These are phyloP conservation scores for Mitragyna speciosa DNA, from an alignment of 257 asterid genomes.

Conservation along the genomic window DNA sequence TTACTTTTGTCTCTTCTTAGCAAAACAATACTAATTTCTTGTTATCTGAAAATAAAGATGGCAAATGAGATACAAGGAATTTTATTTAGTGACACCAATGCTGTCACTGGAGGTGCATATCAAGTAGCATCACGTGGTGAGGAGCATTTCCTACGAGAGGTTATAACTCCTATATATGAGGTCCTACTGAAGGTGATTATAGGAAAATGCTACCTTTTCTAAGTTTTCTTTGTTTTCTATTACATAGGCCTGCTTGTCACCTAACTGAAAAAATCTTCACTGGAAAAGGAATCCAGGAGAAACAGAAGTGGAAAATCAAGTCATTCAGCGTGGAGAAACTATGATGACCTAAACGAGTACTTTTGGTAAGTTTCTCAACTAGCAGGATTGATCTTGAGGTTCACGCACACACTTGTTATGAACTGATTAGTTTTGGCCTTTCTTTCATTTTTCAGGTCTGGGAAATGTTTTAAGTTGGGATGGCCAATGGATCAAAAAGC, in stretches of 20 bases:
- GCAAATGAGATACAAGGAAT: conserved; percentile 71
- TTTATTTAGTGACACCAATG: conserved; percentile 57
- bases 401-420: not conserved
- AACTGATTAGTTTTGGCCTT: conserved; percentile 2
- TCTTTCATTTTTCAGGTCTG: conserved; percentile 54
- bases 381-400: conserved; percentile 17
- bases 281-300: conserved; percentile 88
- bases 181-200: conserved; percentile 71
- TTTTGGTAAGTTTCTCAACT: conserved; percentile 66
- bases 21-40: conserved; percentile 11
- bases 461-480: conserved; percentile 70
- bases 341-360: conserved; percentile 92
- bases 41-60: conserved; percentile 55
- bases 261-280: conserved; percentile 30
- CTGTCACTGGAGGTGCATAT: conserved; percentile 65
- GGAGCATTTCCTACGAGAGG: conserved; percentile 76
- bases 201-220: conserved; percentile 6
- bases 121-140: conserved; percentile 55
- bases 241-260: not conserved
- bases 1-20: conserved; percentile 3
- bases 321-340: conserved; percentile 97
- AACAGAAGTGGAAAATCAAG: conserved; percentile 85
- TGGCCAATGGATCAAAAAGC: conserved; percentile 84
- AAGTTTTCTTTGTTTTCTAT: not conserved
- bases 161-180: conserved; percentile 82